Conservation (phyloP, 768 basidiomycete genomes). For the Lactarius pseudohatsudake region DNA sequence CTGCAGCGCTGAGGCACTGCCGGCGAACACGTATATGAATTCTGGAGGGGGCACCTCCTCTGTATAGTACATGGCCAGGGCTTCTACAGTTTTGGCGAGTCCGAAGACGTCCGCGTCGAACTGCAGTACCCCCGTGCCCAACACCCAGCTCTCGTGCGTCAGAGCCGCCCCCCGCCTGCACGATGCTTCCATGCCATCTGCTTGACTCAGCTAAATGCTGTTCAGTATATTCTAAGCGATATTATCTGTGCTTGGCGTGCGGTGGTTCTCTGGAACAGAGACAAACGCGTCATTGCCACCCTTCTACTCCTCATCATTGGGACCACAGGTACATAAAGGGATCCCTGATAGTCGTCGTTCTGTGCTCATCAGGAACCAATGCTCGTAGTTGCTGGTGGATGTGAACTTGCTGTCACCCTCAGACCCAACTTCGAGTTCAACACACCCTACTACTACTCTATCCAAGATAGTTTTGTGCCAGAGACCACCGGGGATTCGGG, state of each 20-base stretch:
- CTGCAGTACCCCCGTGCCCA: no score
- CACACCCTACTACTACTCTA: no score
- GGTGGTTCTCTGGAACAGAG: not conserved
- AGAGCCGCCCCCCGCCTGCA: no score
- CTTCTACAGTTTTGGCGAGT: no score
- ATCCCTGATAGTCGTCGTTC: not conserved
- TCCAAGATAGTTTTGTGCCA: no score
- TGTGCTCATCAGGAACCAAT: not conserved
- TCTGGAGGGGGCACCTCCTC: no score
- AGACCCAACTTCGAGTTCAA: not conserved
- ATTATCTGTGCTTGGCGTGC: conserved; percentile 3
- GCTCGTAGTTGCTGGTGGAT: not conserved
- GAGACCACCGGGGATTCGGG: not conserved
- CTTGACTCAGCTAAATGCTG: not conserved
- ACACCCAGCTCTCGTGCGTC: no score
- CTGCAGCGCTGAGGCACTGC: no score
- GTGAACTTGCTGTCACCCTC: not conserved
- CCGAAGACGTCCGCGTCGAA: no score
- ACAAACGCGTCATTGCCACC: not conserved
- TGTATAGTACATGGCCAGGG: no score
- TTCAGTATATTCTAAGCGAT: conserved; percentile 1
- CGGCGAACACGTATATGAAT: no score
- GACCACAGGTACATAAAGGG: not conserved
- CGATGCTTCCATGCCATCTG: no score
- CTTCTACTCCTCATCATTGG: not conserved